Evolutionary conservation across 179 eudicot species (phyloP).

Genomic region (Corrigiola litoralis): DNA sequence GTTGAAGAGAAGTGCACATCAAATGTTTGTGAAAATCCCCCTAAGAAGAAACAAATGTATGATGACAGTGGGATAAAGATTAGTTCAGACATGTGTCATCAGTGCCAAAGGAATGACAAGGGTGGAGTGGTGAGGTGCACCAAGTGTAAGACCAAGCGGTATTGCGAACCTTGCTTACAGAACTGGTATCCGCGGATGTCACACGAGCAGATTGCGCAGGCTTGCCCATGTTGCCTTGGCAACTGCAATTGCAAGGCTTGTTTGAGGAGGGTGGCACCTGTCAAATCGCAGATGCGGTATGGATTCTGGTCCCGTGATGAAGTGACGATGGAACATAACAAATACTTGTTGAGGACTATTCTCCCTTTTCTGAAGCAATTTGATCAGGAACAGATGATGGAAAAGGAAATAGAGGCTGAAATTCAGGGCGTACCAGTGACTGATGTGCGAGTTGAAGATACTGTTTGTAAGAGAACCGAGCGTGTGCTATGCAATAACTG

Average conservation of each 20-base stretch:
- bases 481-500: conserved; percentile 47
- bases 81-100: no score
- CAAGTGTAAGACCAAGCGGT: background rate
- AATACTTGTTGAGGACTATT: background rate
- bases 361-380: background rate
- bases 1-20: no score
- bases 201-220: conserved; percentile 43
- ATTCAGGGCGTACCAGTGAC: background rate
- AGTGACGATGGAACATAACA: no score
- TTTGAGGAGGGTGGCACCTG: conserved; percentile 37
- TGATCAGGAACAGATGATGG: background rate
- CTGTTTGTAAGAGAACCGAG: background rate
- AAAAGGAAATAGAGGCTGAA: background rate
- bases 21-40: no score
- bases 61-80: no score
- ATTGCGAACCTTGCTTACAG: no score
- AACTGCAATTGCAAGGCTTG: conserved; percentile 74
- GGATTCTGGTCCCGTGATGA: no score
- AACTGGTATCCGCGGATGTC: conserved; percentile 51
- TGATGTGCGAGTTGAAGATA: background rate
- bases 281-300: no score
- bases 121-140: background rate
- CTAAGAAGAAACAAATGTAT: no score
- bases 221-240: conserved; percentile 52
- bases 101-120: no score